phyloP scores from a whole-genome alignment of 768 basidiomycete species.

The Ramaria sp. region DNA sequence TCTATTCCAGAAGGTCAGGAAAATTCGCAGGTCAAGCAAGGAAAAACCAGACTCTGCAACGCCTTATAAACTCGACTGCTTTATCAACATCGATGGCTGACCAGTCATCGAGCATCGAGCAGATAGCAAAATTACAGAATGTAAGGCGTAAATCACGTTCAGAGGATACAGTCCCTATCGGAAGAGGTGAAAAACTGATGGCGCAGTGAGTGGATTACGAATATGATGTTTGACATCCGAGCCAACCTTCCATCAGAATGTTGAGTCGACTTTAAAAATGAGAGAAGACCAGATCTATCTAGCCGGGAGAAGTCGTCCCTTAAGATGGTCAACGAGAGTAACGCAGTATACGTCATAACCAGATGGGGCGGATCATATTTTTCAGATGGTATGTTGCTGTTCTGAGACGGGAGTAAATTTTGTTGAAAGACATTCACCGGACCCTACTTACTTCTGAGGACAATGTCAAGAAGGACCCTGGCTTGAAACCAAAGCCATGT shows the following conservation, averaged over 20 bases:
- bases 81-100: constrained; percentile 51
- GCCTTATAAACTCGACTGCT: constrained; percentile 52
- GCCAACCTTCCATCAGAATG: constrained; percentile 72
- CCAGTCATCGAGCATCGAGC: constrained; percentile 72
- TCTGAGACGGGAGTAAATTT: not conserved
- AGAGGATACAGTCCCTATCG: constrained; percentile 34
- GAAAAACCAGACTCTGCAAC: constrained; percentile 52
- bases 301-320: constrained; percentile 73
- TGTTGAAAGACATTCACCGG: not conserved
- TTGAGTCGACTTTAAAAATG: constrained; percentile 65
- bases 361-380: constrained; percentile 66
- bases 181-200: constrained; percentile 57
- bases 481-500: constrained; percentile 18
- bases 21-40: not conserved
- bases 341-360: constrained; percentile 89
- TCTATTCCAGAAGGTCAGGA: constrained; percentile 31
- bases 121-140: constrained; percentile 82
- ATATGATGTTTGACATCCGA: not conserved
- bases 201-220: constrained; percentile 7
- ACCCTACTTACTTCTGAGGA: not conserved
- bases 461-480: constrained; percentile 46
- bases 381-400: constrained; percentile 1
- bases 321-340: constrained; percentile 74
- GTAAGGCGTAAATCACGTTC: constrained; percentile 76
- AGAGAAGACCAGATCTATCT: constrained; percentile 54